These are phyloP conservation scores for Neofusicoccum cordaticola DNA, from an alignment of 2,329 filamentous ascomycete genomes.

Conservation along the genomic window DNA sequence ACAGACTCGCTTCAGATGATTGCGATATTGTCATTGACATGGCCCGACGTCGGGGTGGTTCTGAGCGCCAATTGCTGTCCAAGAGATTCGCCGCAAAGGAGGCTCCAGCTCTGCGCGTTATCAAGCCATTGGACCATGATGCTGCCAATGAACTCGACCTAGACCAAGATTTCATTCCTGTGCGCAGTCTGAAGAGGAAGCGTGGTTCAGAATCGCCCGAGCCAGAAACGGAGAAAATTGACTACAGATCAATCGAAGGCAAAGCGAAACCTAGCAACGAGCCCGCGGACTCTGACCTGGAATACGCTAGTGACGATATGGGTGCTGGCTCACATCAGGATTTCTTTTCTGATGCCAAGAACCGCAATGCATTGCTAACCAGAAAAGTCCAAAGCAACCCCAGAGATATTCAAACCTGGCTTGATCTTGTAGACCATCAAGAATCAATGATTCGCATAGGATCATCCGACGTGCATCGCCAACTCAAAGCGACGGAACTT, in stretches of 20 bases:
- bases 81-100: conserved; percentile 24
- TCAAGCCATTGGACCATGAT: conserved; percentile 19
- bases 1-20: conserved; percentile 60
- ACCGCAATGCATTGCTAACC: conserved; percentile 61
- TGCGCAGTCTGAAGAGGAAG: conserved; percentile 27
- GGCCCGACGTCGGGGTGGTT: conserved; percentile 41
- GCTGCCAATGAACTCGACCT: conserved; percentile 10
- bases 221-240: conserved; percentile 23
- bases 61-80: conserved; percentile 44
- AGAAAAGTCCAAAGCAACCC: conserved; percentile 64
- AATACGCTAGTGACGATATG: conserved; percentile 29
- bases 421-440: conserved; percentile 76
- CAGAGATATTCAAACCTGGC: conserved; percentile 68
- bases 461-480: conserved; percentile 36
- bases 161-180: conserved; percentile 30
- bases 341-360: conserved; percentile 36
- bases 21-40: conserved; percentile 37
- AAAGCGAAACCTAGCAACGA: conserved; percentile 23
- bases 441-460: conserved; percentile 60
- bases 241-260: conserved; percentile 41
- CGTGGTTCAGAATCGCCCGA: conserved; percentile 17
- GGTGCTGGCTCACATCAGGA: conserved; percentile 14
- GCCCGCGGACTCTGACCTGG: conserved; percentile 36
- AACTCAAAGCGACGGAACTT: conserved; percentile 58
- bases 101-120: conserved; percentile 29